These are phyloP conservation scores for Rhodotorula sp. DNA, from an alignment of 1,284 basidiomycete species.

Conservation along the genomic window DNA sequence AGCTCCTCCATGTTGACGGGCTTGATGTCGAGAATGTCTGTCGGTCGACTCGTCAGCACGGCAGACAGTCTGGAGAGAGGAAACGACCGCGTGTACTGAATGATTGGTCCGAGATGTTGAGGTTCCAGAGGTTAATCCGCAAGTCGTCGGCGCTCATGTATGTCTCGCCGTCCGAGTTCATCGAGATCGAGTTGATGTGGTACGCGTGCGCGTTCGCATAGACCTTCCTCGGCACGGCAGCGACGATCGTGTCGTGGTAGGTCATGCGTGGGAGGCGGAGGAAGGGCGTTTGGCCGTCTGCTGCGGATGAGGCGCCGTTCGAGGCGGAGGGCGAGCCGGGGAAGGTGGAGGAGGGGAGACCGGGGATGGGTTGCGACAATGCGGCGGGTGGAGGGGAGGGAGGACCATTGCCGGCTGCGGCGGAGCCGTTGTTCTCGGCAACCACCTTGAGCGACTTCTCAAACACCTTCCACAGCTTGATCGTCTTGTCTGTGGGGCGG, in stretches of 20 bases:
- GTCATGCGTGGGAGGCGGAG: slow-evolving; percentile 84
- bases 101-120: slow-evolving; percentile 97
- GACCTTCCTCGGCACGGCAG: slow-evolving; percentile 96
- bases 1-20: slow-evolving; percentile 99
- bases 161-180: slow-evolving; percentile 99
- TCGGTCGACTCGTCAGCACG: background rate
- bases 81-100: slow-evolving; percentile 71
- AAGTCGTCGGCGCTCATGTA: slow-evolving; percentile 98
- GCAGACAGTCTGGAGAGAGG: no score
- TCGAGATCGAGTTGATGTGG: slow-evolving; percentile 99
- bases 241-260: slow-evolving; percentile 95
- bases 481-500: slow-evolving; percentile 82
- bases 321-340: slow-evolving; percentile 12
- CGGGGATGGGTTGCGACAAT: slow-evolving; percentile 8
- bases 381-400: slow-evolving; percentile 23
- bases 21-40: slow-evolving; percentile 99
- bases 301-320: background rate
- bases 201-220: slow-evolving; percentile 99
- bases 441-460: slow-evolving; percentile 96
- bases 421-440: slow-evolving; percentile 77
- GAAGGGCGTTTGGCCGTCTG: slow-evolving; percentile 45
- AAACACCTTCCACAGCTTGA: slow-evolving; percentile 99
- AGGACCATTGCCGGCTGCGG: slow-evolving; percentile 37
- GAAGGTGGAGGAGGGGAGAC: slow-evolving; percentile 30
- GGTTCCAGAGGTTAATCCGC: slow-evolving; percentile 96